A percentile compares a stretch with the other conserved stretches of the same genome.
phyloP scores from a whole-genome alignment of 805 yeast species.

The Kluyveromyces nonfermentans region DNA sequence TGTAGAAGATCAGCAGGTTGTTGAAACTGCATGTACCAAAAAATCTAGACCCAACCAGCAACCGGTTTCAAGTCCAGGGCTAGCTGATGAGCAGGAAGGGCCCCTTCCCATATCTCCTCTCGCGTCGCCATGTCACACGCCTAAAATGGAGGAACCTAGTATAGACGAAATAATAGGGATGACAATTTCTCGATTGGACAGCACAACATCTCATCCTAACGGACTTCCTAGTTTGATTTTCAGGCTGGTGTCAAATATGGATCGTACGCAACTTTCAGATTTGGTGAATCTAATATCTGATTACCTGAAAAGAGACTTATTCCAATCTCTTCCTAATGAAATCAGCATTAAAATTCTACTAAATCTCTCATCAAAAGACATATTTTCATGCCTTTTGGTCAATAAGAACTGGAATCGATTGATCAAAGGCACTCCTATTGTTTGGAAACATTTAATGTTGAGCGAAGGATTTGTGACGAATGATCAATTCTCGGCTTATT shows the following conservation, averaged over 20 bases:
- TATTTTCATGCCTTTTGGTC: slow-evolving; percentile 54
- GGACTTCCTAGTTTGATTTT: slow-evolving; percentile 10
- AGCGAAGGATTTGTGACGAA: slow-evolving; percentile 50
- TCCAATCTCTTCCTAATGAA: slow-evolving; percentile 66
- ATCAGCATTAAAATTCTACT: slow-evolving; percentile 55
- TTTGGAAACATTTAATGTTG: slow-evolving; percentile 64
- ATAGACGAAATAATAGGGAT: slow-evolving; percentile 1
- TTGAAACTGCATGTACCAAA: background rate
- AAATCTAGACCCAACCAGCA: slow-evolving; percentile 1
- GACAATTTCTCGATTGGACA: background rate
- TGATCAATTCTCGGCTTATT: slow-evolving; percentile 35
- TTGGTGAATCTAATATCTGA: slow-evolving; percentile 23
- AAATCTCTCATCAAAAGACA: slow-evolving; percentile 52
- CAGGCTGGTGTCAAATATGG: slow-evolving; percentile 19
- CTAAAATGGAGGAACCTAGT: slow-evolving; percentile 1
- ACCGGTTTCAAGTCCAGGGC: background rate
- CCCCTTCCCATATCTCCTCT: slow-evolving; percentile 26
- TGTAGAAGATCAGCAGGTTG: background rate
- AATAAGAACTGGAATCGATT: slow-evolving; percentile 60
- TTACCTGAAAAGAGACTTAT: slow-evolving; percentile 59
- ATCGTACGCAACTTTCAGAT: slow-evolving; percentile 26
- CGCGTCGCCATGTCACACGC: slow-evolving; percentile 23
- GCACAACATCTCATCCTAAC: slow-evolving; percentile 1
- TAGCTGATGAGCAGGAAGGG: slow-evolving; percentile 12
- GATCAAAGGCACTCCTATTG: slow-evolving; percentile 46